phyloP scores from a whole-genome alignment of 768 basidiomycete genomes.

The Leucocoprinus sp. region DNA sequence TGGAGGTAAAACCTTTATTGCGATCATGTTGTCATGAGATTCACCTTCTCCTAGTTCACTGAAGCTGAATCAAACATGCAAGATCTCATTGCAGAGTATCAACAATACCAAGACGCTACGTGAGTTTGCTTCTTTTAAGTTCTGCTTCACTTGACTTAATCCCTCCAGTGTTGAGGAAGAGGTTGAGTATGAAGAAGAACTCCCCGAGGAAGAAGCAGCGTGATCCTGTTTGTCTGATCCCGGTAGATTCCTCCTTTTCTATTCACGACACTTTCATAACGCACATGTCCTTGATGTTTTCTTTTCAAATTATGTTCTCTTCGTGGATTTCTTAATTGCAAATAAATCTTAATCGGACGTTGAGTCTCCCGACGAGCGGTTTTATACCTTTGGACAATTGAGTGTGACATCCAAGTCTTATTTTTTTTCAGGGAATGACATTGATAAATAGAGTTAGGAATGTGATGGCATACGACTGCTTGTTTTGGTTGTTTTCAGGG shows the following conservation, averaged over 20 bases:
- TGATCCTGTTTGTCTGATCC: neutral
- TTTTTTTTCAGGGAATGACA: no score
- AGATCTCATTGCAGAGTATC: conserved; percentile 96
- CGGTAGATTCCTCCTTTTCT: conserved; percentile 12
- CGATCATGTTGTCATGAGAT: neutral
- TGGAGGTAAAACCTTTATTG: conserved; percentile 51
- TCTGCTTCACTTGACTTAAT: neutral
- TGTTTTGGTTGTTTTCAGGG: no score
- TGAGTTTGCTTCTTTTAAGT: conserved; percentile 31
- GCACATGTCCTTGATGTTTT: conserved; percentile 29
- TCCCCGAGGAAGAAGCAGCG: conserved; percentile 37
- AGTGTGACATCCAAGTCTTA: no score
- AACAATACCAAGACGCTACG: conserved; percentile 94
- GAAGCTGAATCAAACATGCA: conserved; percentile 99
- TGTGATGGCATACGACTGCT: no score
- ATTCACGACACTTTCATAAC: conserved; percentile 23
- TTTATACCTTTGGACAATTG: no score
- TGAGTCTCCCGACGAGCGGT: no score
- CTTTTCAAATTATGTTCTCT: conserved; percentile 18
- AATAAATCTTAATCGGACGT: conserved; percentile 14
- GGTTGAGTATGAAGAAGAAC: conserved; percentile 83
- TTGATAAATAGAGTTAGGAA: no score
- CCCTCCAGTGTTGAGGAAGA: conserved; percentile 70
- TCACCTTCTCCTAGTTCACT: conserved; percentile 54
- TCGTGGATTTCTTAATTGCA: conserved; percentile 26